These are phyloP conservation scores for Fusarium sublunatum DNA, from an alignment of 2,329 filamentous ascomycete species.

Conservation along the genomic window DNA sequence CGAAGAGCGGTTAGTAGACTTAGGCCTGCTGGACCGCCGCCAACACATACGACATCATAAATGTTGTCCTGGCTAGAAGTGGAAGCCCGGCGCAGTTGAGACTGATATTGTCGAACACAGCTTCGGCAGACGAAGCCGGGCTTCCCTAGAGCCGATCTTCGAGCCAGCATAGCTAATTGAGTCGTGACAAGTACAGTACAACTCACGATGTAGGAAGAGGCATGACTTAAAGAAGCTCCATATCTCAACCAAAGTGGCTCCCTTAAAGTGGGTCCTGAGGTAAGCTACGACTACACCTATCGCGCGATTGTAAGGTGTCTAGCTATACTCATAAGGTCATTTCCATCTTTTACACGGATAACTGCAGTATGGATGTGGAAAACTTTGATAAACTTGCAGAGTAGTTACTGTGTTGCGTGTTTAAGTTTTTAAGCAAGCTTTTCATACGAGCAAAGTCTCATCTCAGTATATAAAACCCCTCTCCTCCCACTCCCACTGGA, in stretches of 20 bases:
- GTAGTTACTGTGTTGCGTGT: no score
- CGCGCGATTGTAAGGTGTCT: no score
- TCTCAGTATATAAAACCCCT: no score
- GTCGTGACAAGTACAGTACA: constrained; percentile 16
- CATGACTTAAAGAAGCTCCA: constrained; percentile 25
- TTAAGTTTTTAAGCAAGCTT: no score
- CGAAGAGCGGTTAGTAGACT: constrained; percentile 82
- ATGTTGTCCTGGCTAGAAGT: constrained; percentile 70
- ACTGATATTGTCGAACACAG: constrained; percentile 56
- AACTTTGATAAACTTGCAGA: no score
- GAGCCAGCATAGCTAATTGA: constrained; percentile 43
- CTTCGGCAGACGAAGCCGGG: constrained; percentile 59
- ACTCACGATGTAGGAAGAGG: constrained; percentile 27
- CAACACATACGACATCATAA: constrained; percentile 93
- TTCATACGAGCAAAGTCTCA: no score
- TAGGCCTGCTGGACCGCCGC: constrained; percentile 88
- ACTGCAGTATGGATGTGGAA: no score
- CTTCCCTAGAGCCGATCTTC: constrained; percentile 41
- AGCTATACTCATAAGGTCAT: not conserved
- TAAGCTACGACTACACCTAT: no score
- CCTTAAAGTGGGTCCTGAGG: no score
- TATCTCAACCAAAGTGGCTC: constrained; percentile 27
- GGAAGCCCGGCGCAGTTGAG: constrained; percentile 55
- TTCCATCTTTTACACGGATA: no score
- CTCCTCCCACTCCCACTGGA: no score